Base-by-base conservation (phyloP, 176 grass and related monocot genomes). In the Oryza glumipatula region DNA sequence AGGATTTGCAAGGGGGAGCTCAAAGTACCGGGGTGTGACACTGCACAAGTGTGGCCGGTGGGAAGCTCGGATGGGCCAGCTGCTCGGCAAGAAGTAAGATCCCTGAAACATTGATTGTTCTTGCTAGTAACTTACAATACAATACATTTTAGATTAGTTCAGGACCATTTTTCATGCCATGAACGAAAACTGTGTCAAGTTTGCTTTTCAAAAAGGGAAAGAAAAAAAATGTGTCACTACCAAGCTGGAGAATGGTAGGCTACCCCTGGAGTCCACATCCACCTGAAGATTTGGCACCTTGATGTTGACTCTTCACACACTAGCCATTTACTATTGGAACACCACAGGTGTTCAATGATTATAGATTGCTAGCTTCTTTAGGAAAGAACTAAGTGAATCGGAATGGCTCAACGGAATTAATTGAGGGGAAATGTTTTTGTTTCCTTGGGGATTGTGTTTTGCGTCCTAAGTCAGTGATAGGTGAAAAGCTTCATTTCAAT, bases 51-150 rank as follows among this genome's bases (percentile, higher is more conserved):
- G 95, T 0, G 92, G 92, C 54, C 78, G 90, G 11, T 97, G 95
- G 92, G 95, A 94, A 80, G 95, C 92, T 65, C 84, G 92, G 74
- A 94, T 97, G 92, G 95, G 92, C 7, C 95, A 97, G 71, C 90
- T 97, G 43, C 95, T 97, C 0, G 95, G 92, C 54, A 97, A 94
- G 84, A 97, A 97, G 95, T 97, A 94, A 65, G 15, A 7, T 11
- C 43, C 30, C 56, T 83, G 44, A 32, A 45, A 14, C n/a, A 73
- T 30, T 74, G 48, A 30, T 83, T 82, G 28, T 36, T 85, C n/a
- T 47, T 48, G 17, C 11, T 85, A 28, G 26, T 2, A 80, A n/a
- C 44, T 24, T 22, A n/a, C 16, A 45, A 32, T 32, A 32, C 30
- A 32, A 32, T 63, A 7, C 4, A 7, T 83, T 60, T 9, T 38